Evolutionary conservation across 78 protist genomes (phyloP).

Genomic region (Monocercomonoides exilis): DNA sequence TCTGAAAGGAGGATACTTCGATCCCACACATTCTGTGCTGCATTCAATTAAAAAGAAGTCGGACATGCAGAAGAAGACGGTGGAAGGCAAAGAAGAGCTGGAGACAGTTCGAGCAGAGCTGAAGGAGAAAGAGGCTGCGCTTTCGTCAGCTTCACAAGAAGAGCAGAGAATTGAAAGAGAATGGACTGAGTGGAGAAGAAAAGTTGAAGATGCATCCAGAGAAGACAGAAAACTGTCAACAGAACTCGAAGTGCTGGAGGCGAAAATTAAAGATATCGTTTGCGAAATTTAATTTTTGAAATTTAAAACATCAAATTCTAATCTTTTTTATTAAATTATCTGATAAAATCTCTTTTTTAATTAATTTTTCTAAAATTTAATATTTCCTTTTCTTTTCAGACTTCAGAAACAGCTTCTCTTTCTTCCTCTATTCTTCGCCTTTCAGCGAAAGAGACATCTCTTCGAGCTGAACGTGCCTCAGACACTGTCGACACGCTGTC

Average conservation of each 20-base stretch:
- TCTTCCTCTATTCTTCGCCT: no score
- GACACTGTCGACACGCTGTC: no score
- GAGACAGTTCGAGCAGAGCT: not conserved
- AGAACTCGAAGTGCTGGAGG: not conserved
- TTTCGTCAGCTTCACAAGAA: not conserved
- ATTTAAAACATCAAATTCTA: not conserved
- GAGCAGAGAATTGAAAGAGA: not conserved
- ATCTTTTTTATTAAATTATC: no score
- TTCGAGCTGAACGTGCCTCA: no score
- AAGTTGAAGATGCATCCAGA: no score
- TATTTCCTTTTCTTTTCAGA: no score
- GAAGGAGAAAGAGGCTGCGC: not conserved
- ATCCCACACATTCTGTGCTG: conserved; percentile 28
- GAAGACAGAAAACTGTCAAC: no score
- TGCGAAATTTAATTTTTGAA: not conserved
- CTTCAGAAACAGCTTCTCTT: no score
- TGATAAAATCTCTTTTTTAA: no score
- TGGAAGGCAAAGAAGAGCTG: not conserved
- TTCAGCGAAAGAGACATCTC: no score
- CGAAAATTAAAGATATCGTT: not conserved
- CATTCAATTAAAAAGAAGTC: not conserved
- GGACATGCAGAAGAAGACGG: not conserved
- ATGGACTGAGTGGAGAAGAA: no score
- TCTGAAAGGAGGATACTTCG: conserved; percentile 81
- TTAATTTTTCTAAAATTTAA: no score